phyloP scores from a whole-genome alignment of 1,139 yeast species.

The Blastobotrys petasosporus region DNA sequence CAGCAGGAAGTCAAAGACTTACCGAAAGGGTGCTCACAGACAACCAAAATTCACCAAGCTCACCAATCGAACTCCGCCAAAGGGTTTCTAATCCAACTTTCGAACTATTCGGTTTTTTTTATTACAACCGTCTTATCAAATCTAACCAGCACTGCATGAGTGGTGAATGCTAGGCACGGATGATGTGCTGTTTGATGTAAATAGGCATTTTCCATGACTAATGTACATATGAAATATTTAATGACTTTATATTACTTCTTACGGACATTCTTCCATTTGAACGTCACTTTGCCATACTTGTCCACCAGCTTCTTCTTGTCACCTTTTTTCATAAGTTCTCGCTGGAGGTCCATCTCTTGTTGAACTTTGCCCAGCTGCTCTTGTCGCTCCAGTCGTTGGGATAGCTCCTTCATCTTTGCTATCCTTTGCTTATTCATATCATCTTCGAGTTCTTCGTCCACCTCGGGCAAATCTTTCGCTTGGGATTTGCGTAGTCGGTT shows the following conservation, averaged over 20 bases:
- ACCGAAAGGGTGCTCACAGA: constrained; percentile 78
- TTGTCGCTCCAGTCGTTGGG: constrained; percentile 51
- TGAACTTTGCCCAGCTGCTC: constrained; percentile 62
- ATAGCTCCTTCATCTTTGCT: constrained; percentile 48
- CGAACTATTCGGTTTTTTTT: not conserved
- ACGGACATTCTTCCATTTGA: constrained; percentile 83
- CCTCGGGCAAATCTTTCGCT: constrained; percentile 29
- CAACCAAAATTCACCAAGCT: constrained; percentile 82
- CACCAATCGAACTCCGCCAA: constrained; percentile 75
- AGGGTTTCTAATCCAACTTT: constrained; percentile 47
- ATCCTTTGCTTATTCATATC: constrained; percentile 44
- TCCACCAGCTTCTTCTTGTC: constrained; percentile 68
- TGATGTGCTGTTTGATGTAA: not conserved
- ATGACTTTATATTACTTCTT: constrained; percentile 49
- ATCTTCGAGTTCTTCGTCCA: constrained; percentile 13
- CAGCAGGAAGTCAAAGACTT: constrained; percentile 64
- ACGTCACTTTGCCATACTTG: constrained; percentile 59
- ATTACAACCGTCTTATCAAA: not conserved
- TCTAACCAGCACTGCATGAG: not conserved
- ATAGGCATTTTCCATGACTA: not conserved
- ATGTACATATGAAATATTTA: not conserved
- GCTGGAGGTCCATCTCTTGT: constrained; percentile 64
- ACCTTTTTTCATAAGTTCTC: constrained; percentile 88
- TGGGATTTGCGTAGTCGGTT: constrained; percentile 66
- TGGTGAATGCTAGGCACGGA: not conserved